phyloP scores from a whole-genome alignment of 2,329 filamentous ascomycete genomes.

The Aspergillus niger region DNA sequence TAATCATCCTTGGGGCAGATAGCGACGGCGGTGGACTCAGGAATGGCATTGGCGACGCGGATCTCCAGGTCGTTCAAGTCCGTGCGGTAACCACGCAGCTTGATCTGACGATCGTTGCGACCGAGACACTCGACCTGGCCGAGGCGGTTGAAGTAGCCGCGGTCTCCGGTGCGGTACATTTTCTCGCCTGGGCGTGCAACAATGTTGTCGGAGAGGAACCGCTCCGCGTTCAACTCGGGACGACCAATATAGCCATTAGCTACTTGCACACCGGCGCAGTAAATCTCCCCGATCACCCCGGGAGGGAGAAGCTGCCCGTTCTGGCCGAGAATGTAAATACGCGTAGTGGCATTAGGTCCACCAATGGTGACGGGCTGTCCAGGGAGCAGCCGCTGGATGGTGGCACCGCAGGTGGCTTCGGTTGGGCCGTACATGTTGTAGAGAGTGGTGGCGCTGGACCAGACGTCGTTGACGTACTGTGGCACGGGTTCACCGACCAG shows the following conservation, averaged over 20 bases:
- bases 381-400: slow-evolving; percentile 32
- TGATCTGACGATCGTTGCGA: slow-evolving; percentile 47
- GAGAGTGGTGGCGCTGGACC: slow-evolving; percentile 31
- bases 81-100: slow-evolving; percentile 42
- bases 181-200: slow-evolving; percentile 18
- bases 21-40: neutral
- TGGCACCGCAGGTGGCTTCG: slow-evolving; percentile 44
- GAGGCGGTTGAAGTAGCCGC: slow-evolving; percentile 30
- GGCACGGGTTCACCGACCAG: slow-evolving; percentile 44
- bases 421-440: slow-evolving; percentile 52
- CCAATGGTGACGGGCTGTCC: slow-evolving; percentile 41
- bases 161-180: slow-evolving; percentile 50
- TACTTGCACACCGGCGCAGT: slow-evolving; percentile 48
- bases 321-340: slow-evolving; percentile 48
- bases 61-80: slow-evolving; percentile 41
- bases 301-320: slow-evolving; percentile 30
- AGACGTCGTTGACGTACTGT: slow-evolving; percentile 35
- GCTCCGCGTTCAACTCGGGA: slow-evolving; percentile 14
- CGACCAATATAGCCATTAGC: slow-evolving; percentile 45
- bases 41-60: neutral
- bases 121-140: slow-evolving; percentile 45
- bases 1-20: neutral
- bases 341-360: slow-evolving; percentile 36
- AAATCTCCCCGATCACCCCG: slow-evolving; percentile 47
- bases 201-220: slow-evolving; percentile 37